A percentile compares a stretch with the other conserved stretches of the same genome.
Conservation (phyloP, 208 protist genomes). For the Leishmania aethiopica region DNA sequence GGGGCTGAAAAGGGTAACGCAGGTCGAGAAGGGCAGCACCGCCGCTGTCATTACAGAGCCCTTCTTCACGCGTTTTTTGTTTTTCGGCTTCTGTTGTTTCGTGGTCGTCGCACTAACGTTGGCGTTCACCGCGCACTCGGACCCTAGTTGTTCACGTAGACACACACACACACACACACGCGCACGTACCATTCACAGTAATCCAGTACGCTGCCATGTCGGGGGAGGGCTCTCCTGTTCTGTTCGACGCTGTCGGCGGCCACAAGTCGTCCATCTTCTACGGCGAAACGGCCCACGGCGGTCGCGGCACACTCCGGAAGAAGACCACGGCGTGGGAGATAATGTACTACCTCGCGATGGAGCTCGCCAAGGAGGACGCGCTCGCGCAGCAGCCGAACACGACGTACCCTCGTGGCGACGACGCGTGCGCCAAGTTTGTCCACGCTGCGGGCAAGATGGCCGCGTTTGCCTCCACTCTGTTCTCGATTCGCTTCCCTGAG, state of each 20-base stretch:
- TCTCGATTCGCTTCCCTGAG: constrained; percentile 30
- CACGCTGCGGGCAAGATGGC: constrained; percentile 22
- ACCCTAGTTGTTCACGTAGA: not conserved
- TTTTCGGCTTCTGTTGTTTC: not conserved
- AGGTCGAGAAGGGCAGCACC: not conserved
- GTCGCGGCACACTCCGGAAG: constrained; percentile 60
- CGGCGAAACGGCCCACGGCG: constrained; percentile 40
- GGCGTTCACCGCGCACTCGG: not conserved
- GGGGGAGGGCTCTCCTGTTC: not conserved
- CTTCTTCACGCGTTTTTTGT: not conserved
- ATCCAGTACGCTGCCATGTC: constrained; percentile 10
- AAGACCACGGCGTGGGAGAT: constrained; percentile 74
- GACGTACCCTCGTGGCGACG: not conserved
- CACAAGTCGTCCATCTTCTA: constrained; percentile 65
- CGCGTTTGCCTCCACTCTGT: constrained; percentile 19
- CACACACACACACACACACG: not conserved
- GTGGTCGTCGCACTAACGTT: not conserved
- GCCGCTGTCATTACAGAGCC: not conserved
- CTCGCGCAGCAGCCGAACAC: not conserved
- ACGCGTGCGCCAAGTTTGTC: constrained; percentile 21
- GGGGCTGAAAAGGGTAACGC: not conserved
- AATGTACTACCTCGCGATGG: constrained; percentile 60
- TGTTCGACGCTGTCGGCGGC: constrained; percentile 57
- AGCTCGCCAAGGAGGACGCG: constrained; percentile 23
- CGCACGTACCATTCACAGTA: not conserved